Evolutionary conservation across 2,329 filamentous ascomycete genomes (phyloP).

Genomic region (Rugonectria rugulosa): DNA sequence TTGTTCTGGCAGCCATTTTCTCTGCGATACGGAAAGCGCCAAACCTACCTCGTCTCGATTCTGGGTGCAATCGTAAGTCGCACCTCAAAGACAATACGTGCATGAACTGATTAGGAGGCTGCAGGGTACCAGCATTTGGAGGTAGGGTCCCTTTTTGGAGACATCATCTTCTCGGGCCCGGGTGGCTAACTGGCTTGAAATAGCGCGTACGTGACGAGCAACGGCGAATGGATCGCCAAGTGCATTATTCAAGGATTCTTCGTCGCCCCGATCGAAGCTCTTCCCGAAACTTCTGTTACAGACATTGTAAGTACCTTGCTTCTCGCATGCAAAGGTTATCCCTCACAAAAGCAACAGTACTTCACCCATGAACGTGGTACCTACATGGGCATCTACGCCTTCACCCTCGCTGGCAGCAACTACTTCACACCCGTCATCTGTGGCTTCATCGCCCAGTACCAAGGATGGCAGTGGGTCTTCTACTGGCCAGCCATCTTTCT

Average conservation of each 20-base stretch:
- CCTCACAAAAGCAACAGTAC: no score
- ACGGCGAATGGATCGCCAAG: constrained; percentile 54
- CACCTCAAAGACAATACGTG: rapidly evolving
- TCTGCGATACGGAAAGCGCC: constrained; percentile 53
- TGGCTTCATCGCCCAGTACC: constrained; percentile 53
- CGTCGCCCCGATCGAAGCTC: constrained; percentile 53
- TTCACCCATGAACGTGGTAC: constrained; percentile 53
- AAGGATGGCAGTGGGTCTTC: constrained; percentile 53
- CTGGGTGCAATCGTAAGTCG: constrained; percentile 39
- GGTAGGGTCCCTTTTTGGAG: no score
- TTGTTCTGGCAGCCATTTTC: constrained; percentile 58
- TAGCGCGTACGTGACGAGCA: constrained; percentile 47
- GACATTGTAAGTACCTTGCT: constrained; percentile 48
- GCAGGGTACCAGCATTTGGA: no score
- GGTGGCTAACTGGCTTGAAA: no score
- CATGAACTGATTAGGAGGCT: no score
- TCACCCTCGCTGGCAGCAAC: constrained; percentile 49
- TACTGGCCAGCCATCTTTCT: constrained; percentile 52
- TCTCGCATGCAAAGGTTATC: no score
- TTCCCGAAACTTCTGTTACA: constrained; percentile 55
- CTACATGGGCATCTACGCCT: constrained; percentile 53
- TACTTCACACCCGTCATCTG: constrained; percentile 54
- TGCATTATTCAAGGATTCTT: constrained; percentile 55
- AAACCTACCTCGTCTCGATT: constrained; percentile 49
- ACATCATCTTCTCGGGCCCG: no score